Conservation (phyloP, 805 yeast genomes). For the Jamesozyma rosinii region DNA sequence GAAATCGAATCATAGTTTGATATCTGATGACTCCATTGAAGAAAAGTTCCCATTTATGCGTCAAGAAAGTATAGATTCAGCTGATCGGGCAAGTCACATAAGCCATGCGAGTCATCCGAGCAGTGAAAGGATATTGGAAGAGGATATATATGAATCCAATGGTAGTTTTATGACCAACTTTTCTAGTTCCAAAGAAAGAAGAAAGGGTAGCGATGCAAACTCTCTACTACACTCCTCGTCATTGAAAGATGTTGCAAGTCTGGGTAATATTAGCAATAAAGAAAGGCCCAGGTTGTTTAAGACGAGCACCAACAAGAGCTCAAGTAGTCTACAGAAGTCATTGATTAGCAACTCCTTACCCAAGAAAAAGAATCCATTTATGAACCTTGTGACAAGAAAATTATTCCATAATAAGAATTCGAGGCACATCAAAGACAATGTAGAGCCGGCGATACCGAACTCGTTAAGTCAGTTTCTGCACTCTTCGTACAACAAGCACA, state of each 20-base stretch:
- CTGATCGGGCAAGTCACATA: conserved; percentile 1
- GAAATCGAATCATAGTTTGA: conserved; percentile 5
- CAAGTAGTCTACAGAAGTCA: conserved; percentile 11
- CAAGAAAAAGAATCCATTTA: conserved; percentile 12
- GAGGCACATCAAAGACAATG: conserved; percentile 14
- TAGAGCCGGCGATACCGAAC: conserved; percentile 21
- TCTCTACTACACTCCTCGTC: conserved; percentile 5
- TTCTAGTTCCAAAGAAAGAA: conserved; percentile 8
- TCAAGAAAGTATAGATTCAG: conserved; percentile 2
- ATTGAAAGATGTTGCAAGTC: conserved; percentile 1
- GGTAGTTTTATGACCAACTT: conserved; percentile 11
- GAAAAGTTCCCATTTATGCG: conserved; percentile 2
- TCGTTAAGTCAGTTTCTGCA: conserved; percentile 28
- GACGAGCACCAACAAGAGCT: conserved; percentile 7
- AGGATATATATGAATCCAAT: conserved; percentile 4
- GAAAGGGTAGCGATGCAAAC: conserved; percentile 5
- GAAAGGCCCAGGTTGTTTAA: conserved; percentile 13
- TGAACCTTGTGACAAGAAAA: conserved; percentile 18
- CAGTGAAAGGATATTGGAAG: conserved; percentile 1
- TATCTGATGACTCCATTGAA: conserved; percentile 1
- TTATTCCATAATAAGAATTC: conserved; percentile 20
- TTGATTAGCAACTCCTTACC: conserved; percentile 8
- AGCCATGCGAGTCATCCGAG: not conserved
- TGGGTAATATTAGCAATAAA: not conserved
- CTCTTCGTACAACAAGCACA: conserved; percentile 26